Evolutionary conservation across 257 asterid genomes (phyloP).

Genomic region (Solanum bulbocastanum): DNA sequence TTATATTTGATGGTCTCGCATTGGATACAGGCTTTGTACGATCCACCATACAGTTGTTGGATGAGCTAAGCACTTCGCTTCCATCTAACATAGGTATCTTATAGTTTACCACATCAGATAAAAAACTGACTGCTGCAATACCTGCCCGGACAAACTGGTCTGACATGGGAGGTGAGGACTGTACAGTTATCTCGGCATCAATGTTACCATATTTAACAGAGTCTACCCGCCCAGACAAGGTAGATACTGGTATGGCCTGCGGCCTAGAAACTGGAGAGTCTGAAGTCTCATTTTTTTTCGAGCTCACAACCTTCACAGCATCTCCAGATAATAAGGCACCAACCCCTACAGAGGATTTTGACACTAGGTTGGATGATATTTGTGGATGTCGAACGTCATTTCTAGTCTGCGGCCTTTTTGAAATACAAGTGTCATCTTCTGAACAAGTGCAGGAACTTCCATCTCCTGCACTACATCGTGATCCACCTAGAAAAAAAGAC

Average conservation of each 20-base stretch:
- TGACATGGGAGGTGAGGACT: constrained; percentile 45
- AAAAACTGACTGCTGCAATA: constrained; percentile 71
- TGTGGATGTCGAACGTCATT: constrained; percentile 30
- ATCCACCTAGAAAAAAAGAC: constrained; percentile 57
- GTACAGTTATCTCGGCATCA: constrained; percentile 18
- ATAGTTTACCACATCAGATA: constrained; percentile 73
- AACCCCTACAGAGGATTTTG: constrained; percentile 41
- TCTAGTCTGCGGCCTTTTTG: constrained; percentile 40
- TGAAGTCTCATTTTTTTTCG: constrained; percentile 17
- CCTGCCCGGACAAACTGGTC: constrained; percentile 86
- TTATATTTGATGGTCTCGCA: constrained; percentile 26
- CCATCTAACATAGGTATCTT: constrained; percentile 60
- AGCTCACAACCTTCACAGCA: constrained; percentile 28
- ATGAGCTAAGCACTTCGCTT: constrained; percentile 17
- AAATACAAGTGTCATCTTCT: constrained; percentile 64
- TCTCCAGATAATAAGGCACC: constrained; percentile 37
- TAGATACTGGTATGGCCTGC: constrained; percentile 19
- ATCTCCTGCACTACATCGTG: constrained; percentile 70
- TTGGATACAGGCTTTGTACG: constrained; percentile 34
- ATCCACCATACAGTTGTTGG: constrained; percentile 38
- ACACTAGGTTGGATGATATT: constrained; percentile 23
- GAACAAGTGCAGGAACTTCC: constrained; percentile 75
- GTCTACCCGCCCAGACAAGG: constrained; percentile 12
- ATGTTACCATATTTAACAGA: constrained; percentile 31
- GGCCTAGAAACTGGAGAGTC: constrained; percentile 16